Evolutionary conservation across 164 flowering plant genomes (phyloP).

Genomic region (Piper longum): DNA sequence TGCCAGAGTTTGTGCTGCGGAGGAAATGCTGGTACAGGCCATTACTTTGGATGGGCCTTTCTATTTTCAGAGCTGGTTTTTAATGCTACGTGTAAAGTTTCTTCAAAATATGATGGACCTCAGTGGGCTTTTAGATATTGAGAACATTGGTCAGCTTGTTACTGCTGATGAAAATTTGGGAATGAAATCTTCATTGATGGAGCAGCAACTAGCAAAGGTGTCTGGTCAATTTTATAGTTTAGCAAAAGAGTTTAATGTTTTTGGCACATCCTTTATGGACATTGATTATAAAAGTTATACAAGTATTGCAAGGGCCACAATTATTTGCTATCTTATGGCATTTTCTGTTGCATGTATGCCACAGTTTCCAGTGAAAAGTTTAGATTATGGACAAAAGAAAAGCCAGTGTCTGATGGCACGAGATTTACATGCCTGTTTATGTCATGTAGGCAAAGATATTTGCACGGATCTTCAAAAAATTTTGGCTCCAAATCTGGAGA

Average conservation of each 20-base stretch:
- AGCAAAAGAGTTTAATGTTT: constrained; percentile 51
- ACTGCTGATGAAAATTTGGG: constrained; percentile 5
- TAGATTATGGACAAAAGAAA: constrained; percentile 10
- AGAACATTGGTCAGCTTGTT: constrained; percentile 3
- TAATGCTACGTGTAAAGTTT: constrained; percentile 36
- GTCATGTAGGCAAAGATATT: constrained; percentile 32
- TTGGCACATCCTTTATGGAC: constrained; percentile 43
- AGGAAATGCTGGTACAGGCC: constrained; percentile 18
- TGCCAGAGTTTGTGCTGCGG: constrained; percentile 19
- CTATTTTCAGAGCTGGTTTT: constrained; percentile 69
- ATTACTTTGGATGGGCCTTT: constrained; percentile 14
- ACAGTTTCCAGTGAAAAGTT: constrained; percentile 13
- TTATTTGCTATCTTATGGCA: constrained; percentile 58
- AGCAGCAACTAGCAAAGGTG: constrained; percentile 13
- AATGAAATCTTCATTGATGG: constrained; percentile 10
- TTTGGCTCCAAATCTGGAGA: constrained; percentile 15
- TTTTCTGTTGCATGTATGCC: constrained; percentile 36
- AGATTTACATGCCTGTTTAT: constrained; percentile 34
- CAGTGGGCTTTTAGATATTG: constrained; percentile 18
- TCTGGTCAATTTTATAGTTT: constrained; percentile 33
- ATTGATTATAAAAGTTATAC: constrained; percentile 39
- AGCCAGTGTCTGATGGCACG: constrained; percentile 24
- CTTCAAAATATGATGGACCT: constrained; percentile 30
- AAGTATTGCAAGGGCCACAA: constrained; percentile 41
- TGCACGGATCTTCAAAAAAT: constrained; percentile 27